These are phyloP conservation scores for Penicillium robsamsonii DNA, from an alignment of 495 filamentous ascomycete species.

Conservation along the genomic window DNA sequence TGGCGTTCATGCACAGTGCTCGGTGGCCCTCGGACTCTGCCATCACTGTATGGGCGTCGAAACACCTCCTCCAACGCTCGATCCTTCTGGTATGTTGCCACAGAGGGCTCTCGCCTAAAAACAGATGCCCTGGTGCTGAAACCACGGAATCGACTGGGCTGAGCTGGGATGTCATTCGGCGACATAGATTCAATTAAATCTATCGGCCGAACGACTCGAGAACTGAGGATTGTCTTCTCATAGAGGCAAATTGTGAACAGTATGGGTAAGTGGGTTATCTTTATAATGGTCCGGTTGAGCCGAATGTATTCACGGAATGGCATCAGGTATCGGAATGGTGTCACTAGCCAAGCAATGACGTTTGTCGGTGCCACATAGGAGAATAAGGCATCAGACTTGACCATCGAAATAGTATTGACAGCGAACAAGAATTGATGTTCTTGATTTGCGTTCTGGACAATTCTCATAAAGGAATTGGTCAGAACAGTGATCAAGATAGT, in stretches of 20 bases:
- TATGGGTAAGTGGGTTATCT: constrained; percentile 83
- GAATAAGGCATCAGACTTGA: constrained; percentile 91
- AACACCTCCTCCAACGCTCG: constrained; percentile 92
- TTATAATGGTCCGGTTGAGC: constrained; percentile 83
- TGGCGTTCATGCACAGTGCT: constrained; percentile 59
- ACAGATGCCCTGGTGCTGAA: constrained; percentile 64
- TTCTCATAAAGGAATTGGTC: constrained; percentile 91
- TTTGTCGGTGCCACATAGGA: constrained; percentile 89
- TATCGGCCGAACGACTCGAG: constrained; percentile 67
- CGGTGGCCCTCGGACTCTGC: constrained; percentile 44
- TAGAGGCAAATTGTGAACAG: constrained; percentile 83
- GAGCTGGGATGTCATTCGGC: constrained; percentile 30
- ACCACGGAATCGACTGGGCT: constrained; percentile 54
- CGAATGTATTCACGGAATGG: constrained; percentile 76
- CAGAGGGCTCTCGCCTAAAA: constrained; percentile 74
- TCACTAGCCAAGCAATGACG: constrained; percentile 80
- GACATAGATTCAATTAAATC: constrained; percentile 61
- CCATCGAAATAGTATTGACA: constrained; percentile 92
- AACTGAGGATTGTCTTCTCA: constrained; percentile 71
- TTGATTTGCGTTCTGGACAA: constrained; percentile 86
- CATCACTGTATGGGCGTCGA: constrained; percentile 54
- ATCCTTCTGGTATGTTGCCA: constrained; percentile 83
- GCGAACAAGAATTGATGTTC: constrained; percentile 94
- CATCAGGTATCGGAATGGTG: constrained; percentile 74
- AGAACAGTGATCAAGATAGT: constrained; percentile 91